phyloP scores from a whole-genome alignment of 1,284 basidiomycete species.

The Ceratobasidium sp. region DNA sequence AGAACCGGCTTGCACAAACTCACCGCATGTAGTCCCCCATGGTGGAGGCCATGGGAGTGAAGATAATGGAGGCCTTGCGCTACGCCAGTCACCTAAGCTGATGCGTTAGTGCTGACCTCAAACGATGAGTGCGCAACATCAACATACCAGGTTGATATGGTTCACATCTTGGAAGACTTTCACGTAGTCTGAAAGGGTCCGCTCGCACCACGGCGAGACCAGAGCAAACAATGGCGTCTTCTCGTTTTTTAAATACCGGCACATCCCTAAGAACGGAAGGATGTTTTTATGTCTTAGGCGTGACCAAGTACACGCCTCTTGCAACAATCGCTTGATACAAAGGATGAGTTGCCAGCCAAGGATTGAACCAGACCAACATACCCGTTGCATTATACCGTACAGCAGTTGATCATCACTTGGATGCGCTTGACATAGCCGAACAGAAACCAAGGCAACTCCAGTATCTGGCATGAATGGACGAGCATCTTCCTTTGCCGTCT shows the following conservation, averaged over 20 bases:
- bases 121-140: neutral
- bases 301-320: constrained; percentile 39
- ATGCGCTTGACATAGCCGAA: constrained; percentile 20
- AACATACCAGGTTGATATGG: constrained; percentile 16
- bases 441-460: neutral
- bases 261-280: constrained; percentile 25
- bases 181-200: constrained; percentile 38
- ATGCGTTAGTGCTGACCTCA: neutral
- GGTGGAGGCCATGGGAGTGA: constrained; percentile 34
- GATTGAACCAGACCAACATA: neutral
- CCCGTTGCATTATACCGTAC: constrained; percentile 27
- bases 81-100: constrained; percentile 11
- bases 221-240: constrained; percentile 28
- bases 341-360: constrained; percentile 4
- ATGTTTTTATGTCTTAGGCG: constrained; percentile 35
- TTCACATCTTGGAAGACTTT: constrained; percentile 16
- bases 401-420: constrained; percentile 21
- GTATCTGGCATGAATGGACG: neutral
- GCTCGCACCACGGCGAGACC: constrained; percentile 32
- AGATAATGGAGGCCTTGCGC: constrained; percentile 23
- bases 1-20: neutral
- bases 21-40: constrained; percentile 37
- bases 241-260: constrained; percentile 19
- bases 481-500: neutral
- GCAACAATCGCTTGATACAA: constrained; percentile 9